Base-by-base conservation (phyloP, 495 filamentous ascomycete genomes). In the Trichoderma parareesei region DNA sequence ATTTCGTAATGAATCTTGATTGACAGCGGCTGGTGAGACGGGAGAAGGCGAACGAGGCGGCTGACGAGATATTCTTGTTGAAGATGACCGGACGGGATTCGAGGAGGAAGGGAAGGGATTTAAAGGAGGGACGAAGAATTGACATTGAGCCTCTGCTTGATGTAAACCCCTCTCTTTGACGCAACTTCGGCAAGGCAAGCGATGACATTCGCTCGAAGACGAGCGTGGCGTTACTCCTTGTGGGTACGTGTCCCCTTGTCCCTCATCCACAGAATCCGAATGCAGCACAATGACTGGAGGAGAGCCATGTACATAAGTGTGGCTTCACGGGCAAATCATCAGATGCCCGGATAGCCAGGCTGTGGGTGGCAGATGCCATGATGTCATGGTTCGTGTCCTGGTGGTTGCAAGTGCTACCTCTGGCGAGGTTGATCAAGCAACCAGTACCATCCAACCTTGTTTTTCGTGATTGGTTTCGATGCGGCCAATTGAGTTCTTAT, bases 1-100 rank as follows among this genome's bases (percentile, higher is more conserved):
- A 33, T 20, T 43, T 68, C 71, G 35, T 20, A 5, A 37, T 57
- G 7, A 27, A 37, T 57, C n/a, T 27, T 1, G 9, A 49, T 27
- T 4, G 18, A 49, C n/a, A 9, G 46, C 43, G 43, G 6, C 7
- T n/a, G 46, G 46, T 49, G 46, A 49, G 46, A 18, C 46, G 46
- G 49, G 20, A 33, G 11, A 35, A 14, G 20, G 35, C 33, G 49
- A 20, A 10, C 8, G 49, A 8, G 20, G 33, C 49, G 8, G 49
- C 49, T 33, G 49, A 57, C 33, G 49, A 9, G 49, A 57, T 10
- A 37, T 57, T 13, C 20, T 33, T 57, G 11, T 27, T 27, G 4
- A 27, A 55, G 46, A 18, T 18, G 46, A 49, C 46, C n/a, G 43
- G n/a, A 11, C 43, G 11, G 43, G 43, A 44, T 44, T 10, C 43